phyloP scores from a whole-genome alignment of 495 filamentous ascomycete species.

The Evernia prunastri region DNA sequence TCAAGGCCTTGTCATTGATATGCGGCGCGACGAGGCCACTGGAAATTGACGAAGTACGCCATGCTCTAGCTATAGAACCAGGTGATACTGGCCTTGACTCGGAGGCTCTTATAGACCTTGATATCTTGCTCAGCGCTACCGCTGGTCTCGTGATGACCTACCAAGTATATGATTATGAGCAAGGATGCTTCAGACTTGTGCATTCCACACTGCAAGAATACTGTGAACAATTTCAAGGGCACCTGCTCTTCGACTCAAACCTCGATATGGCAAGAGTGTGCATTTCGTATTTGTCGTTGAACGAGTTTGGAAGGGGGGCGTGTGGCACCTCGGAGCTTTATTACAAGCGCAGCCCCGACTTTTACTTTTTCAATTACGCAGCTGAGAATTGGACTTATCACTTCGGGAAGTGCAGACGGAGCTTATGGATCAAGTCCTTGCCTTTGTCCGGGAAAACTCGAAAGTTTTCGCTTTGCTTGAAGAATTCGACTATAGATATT shows the following conservation, averaged over 20 bases:
- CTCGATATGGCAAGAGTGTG: constrained; percentile 10
- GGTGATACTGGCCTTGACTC: constrained; percentile 32
- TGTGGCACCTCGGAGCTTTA: constrained; percentile 12
- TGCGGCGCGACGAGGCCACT: constrained; percentile 36
- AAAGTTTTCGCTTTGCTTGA: neutral
- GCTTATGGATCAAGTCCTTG: constrained; percentile 16
- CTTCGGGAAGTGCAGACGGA: constrained; percentile 13
- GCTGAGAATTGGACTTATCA: constrained; percentile 31
- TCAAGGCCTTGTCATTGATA: constrained; percentile 39
- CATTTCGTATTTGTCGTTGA: constrained; percentile 9
- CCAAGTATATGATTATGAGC: constrained; percentile 28
- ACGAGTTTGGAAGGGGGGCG: constrained; percentile 16
- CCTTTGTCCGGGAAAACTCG: constrained; percentile 23
- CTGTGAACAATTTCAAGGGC: constrained; percentile 28
- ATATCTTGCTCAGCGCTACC: constrained; percentile 40
- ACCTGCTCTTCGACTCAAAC: constrained; percentile 20
- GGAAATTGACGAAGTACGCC: constrained; percentile 36
- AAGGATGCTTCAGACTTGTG: constrained; percentile 38
- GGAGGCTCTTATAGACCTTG: constrained; percentile 32
- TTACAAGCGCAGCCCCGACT: constrained; percentile 17
- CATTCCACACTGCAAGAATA: constrained; percentile 51
- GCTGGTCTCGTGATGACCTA: constrained; percentile 47
- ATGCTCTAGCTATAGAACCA: constrained; percentile 40
- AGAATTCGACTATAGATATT: neutral
- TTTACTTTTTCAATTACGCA: constrained; percentile 30